phyloP scores from a whole-genome alignment of 306 rosid genomes.

The Prunus dulcis region DNA sequence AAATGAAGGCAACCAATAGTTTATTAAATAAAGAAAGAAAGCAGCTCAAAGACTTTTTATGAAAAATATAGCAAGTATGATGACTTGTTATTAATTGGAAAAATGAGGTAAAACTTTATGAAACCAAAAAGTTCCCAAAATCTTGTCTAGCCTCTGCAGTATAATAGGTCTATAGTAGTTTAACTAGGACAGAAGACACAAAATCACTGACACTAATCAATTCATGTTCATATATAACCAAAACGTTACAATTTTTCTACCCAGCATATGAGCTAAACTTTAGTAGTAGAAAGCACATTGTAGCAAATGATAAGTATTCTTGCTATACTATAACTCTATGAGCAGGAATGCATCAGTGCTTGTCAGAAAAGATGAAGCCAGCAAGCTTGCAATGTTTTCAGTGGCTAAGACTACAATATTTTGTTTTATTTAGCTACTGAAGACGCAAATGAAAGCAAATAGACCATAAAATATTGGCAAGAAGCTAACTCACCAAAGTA shows the following conservation, averaged over 20 bases:
- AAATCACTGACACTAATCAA: background rate
- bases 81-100: background rate
- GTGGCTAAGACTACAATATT: background rate
- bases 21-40: no score
- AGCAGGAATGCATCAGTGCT: background rate
- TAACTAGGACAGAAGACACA: background rate
- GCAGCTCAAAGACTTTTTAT: background rate
- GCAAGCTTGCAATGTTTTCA: background rate
- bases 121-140: background rate
- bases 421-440: background rate
- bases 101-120: background rate
- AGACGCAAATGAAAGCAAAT: background rate
- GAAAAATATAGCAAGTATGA: background rate
- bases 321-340: background rate
- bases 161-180: background rate
- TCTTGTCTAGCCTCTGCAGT: background rate
- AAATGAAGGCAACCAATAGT: background rate
- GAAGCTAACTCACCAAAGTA: slow-evolving; percentile 73
- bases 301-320: background rate
- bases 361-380: background rate
- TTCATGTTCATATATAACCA: background rate
- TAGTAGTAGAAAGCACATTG: background rate
- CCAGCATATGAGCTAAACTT: background rate
- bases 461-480: background rate
- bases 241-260: background rate